A percentile compares a stretch with the other conserved stretches of the same genome.
phyloP scores from a whole-genome alignment of 306 rosid genomes.

The Cucumis cinereus region DNA sequence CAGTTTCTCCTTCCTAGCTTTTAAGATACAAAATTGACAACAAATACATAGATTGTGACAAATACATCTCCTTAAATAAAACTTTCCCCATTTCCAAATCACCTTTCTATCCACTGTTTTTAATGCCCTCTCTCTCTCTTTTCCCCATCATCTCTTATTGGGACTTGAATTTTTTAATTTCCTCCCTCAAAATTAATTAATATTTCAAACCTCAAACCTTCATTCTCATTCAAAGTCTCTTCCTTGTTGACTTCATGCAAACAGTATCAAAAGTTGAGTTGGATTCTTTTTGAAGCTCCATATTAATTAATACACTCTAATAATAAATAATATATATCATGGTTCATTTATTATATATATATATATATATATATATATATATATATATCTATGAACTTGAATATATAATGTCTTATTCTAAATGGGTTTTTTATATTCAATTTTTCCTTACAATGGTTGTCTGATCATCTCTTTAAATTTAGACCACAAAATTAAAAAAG shows the following conservation, averaged over 20 bases:
- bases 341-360: neutral
- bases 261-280: neutral
- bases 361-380: neutral
- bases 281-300: too few relatives aligned
- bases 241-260: neutral
- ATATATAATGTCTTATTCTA: neutral
- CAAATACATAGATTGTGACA: too few relatives aligned
- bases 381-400: neutral
- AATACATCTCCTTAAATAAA: too few relatives aligned
- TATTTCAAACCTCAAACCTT: neutral
- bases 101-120: neutral
- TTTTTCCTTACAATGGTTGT: neutral
- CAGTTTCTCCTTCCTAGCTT: too few relatives aligned
- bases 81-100: neutral
- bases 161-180: neutral
- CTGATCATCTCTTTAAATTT: neutral
- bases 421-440: too few relatives aligned
- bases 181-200: neutral
- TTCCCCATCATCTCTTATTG: neutral
- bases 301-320: too few relatives aligned
- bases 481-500: conserved; percentile 7
- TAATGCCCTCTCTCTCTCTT: neutral
- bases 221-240: neutral
- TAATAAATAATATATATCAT: neutral
- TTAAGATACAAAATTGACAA: too few relatives aligned